Evolutionary conservation across 108 stramenopile genomes (phyloP), one percentile per base, ranked within the genome.

Genomic region (Seminavis robusta): DNA sequence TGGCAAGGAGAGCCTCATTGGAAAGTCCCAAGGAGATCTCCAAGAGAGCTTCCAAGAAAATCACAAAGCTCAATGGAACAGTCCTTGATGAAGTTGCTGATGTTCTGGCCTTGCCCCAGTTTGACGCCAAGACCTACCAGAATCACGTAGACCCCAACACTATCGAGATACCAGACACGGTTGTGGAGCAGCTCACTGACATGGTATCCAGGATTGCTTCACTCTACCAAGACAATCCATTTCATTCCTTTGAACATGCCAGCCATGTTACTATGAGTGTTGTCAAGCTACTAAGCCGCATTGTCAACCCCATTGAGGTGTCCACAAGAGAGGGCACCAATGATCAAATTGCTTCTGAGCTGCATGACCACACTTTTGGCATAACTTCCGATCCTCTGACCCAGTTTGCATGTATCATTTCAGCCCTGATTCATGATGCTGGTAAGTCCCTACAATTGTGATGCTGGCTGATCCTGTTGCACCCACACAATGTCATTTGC

Each of bases 231-330:
- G 48, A 71, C 43, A 73, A 73, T 64, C 54, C 69, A 15, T 79
- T 74, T 33, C 77, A 79, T 61, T 56, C 49, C 37, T 65, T 79
- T 25, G 71, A 73, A 39, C 77, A 79, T 29, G 77, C 77, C n/a
- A 51, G 51, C 15, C 77, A 79, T 46, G 77, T 74, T 6, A 74
- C 77, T 32, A 73, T 74, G 77, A 59, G 67, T 27, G 73, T 69
- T 3, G 61, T 65, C 25, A 79, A 79, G 56, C 52, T 79, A 3
- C 55, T 79, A 2, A 33, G 30, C 10, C 45, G 57, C 28, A 59
- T 59, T 25, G 41, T 25, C 8, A 29, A 23, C n/a, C 36, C 36
- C 13, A 21, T 15, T 25, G 48, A 49, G 24, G 48, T 21, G 28
- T 29, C 29, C 6, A 27, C 7, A n/a, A n/a, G n/a, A 15, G 48